phyloP scores from a whole-genome alignment of 129 eudicot genomes.

The Tagetes erecta region DNA sequence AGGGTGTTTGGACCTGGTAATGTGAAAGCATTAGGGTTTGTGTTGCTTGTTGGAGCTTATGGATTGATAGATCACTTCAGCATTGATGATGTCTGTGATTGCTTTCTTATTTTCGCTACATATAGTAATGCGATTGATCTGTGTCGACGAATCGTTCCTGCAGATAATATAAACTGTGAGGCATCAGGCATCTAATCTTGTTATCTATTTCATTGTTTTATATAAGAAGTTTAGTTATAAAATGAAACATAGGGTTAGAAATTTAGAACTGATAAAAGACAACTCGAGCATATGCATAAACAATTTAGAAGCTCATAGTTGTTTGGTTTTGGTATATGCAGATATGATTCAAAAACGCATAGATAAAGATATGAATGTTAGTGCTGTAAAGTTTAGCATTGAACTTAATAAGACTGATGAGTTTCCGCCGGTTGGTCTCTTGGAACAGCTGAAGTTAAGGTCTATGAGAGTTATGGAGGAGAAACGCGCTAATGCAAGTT shows the following conservation, averaged over 20 bases:
- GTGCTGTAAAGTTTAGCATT: slow-evolving; percentile 49
- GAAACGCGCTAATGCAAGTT: slow-evolving; percentile 19
- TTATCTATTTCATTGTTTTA: background rate
- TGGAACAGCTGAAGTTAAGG: slow-evolving; percentile 37
- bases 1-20: background rate
- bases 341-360: slow-evolving; percentile 50
- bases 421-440: slow-evolving; percentile 46
- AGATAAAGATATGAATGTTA: slow-evolving; percentile 35
- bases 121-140: slow-evolving; percentile 22
- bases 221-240: no score
- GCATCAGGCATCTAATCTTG: background rate
- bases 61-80: slow-evolving; percentile 30
- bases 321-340: slow-evolving; percentile 15
- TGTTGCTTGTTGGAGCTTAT: slow-evolving; percentile 45
- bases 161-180: slow-evolving; percentile 39
- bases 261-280: no score
- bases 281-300: no score
- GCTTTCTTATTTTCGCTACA: slow-evolving; percentile 24
- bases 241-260: no score
- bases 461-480: slow-evolving; percentile 26
- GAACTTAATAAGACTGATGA: slow-evolving; percentile 36
- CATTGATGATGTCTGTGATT: slow-evolving; percentile 36
- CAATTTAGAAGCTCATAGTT: background rate
- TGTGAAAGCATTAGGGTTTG: slow-evolving; percentile 31
- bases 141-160: slow-evolving; percentile 38